Evolutionary conservation across 225 moss, liverwort and hornwort genomes (phyloP).

Genomic region (Climacium dendroides): DNA sequence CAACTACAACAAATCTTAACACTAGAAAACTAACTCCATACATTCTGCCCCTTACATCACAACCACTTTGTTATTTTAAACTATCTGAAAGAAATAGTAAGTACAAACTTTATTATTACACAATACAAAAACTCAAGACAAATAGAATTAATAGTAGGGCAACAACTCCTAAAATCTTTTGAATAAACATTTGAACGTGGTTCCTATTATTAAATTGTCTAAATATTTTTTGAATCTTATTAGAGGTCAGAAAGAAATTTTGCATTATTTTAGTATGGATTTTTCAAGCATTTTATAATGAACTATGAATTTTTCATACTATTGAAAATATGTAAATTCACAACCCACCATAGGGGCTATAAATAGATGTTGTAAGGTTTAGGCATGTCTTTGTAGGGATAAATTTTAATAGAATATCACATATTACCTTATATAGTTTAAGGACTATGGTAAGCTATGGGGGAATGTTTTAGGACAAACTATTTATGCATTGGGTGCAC

Average conservation of each 20-base stretch:
- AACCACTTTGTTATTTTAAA: background rate
- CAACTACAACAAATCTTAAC: background rate
- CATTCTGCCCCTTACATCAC: background rate
- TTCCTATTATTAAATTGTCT: background rate
- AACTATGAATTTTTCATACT: background rate
- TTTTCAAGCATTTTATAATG: no score
- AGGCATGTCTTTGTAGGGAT: background rate
- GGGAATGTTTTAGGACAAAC: no score
- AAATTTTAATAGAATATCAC: background rate
- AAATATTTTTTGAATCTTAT: background rate
- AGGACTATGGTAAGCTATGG: no score
- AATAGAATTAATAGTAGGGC: rapidly evolving
- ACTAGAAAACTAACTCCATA: background rate
- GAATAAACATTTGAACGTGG: background rate
- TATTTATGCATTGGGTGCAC: no score
- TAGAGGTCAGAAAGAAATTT: background rate
- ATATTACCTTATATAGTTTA: background rate
- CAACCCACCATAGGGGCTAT: rapidly evolving
- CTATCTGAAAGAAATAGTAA: background rate
- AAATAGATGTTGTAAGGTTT: background rate
- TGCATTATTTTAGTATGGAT: background rate
- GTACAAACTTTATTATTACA: background rate
- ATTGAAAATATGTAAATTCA: background rate
- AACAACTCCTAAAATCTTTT: background rate
- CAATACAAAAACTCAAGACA: background rate